Base-by-base conservation (phyloP, 129 eudicot genomes). In the Arctium minus region DNA sequence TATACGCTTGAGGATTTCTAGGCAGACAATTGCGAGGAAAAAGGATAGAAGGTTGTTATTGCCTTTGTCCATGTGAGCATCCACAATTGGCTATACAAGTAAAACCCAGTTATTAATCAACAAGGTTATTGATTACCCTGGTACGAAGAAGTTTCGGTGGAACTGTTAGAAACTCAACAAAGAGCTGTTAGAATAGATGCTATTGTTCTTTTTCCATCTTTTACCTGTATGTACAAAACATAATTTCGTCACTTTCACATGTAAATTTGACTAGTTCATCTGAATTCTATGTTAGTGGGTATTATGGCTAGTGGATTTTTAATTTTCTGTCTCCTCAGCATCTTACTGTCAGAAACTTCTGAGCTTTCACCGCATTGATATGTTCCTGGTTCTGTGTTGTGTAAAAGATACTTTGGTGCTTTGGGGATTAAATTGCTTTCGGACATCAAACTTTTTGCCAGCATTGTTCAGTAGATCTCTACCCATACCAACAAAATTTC, bases 61-160 rank as follows among this genome's bases (percentile, higher is more conserved):
- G 74, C 96, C 92, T 36, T 82, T 93, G 78, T 90, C 98, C 79
- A 91, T 93, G 95, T 89, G 86, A 92, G 72, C 64, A 65, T 72
- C 68, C 65, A 75, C 79, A 48, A 5, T 65, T 22, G 68, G 39
- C 67, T 37, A 79, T 74, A 74, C 86, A 35, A 78, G 68, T 78
- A 38, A 77, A 53, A 35, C 77, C 67, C 48, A 50, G 78, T 77
- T 50, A 62, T 37, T 76, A 40, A 82, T 73, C 53, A 29, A 15
- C 80, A 53, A 35, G 84, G 68, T 83, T 81, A 76, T 36, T 42
- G 48, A 37, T 77, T 53, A 32, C 80, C n/a, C 73, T 67, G 74
- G 48, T 74, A 15, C 39, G 53, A 73, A 64, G 69, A 73, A 56
- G 64, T 33, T 82, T 80, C 40, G 37, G 37, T 50, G 71, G 79